Base-by-base conservation (phyloP, 2,329 filamentous ascomycete genomes). In the Fusarium sp. region DNA sequence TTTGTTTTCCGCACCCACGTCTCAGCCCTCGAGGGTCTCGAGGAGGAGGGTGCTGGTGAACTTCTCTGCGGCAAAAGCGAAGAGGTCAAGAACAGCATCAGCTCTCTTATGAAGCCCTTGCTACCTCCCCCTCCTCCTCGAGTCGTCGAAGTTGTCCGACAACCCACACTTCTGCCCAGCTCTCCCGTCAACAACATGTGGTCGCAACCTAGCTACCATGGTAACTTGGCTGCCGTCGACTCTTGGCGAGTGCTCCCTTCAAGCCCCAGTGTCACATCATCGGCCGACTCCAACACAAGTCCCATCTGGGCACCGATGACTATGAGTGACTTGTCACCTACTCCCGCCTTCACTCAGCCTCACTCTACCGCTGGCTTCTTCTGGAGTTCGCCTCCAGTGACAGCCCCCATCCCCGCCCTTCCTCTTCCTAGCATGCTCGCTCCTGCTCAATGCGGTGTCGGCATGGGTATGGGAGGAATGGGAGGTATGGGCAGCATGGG, bases 11-110 rank as follows among this genome's bases (percentile, higher is more conserved):
- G 94, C 77, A 94, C 95, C 18, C 90, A 93, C 76, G 94, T 93
- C 71, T 90, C 91, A 66, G 96, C 94, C 47, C 87, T 99, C 56
- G 96, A 99, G 83, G 96, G 96, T 60, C 87, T 98, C 71, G 96
- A 99, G 84, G 96, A 98, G 83, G 95, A 98, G 76, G 96, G 96
- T 67, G 93, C 92, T 49, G 96, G 96, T 69, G 96, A 99, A 84
- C 87, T 99, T 72, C 89, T 98, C 66, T 92, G 92, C 77, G 94
- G 94, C 72, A 93, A 93, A 83, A 94, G 93, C 78, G 94, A 97
- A 74, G 94, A 98, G 74, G 95, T 98, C 81, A 97, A 97, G 88
- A 89, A 86, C 77, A 90, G 88, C 79, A 91, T 99, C 82, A 88
- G 92, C 85, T 89, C 87, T 75, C 86, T 98, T 77, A 94, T 98